These are phyloP conservation scores for Ceriops tagal DNA, from an alignment of 345 rosid species.

Conservation along the genomic window DNA sequence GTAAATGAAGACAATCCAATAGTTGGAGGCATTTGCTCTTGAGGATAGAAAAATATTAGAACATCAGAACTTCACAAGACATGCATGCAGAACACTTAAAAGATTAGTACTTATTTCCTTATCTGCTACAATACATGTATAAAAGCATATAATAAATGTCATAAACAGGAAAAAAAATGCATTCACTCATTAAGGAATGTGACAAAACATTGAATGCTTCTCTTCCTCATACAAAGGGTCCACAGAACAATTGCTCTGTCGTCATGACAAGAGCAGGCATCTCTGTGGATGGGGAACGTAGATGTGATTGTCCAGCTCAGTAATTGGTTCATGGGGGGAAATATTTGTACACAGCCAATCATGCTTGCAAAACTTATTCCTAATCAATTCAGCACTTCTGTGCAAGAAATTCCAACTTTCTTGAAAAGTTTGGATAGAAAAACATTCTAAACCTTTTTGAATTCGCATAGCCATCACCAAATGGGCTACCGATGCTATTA, in stretches of 20 bases:
- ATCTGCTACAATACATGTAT: too few relatives aligned
- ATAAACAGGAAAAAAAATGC: too few relatives aligned
- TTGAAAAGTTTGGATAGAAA: background rate
- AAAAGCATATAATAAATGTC: too few relatives aligned
- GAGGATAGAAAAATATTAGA: background rate
- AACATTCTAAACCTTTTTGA: background rate
- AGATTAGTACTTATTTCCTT: too few relatives aligned
- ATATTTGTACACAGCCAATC: background rate
- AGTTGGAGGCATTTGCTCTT: constrained; percentile 23
- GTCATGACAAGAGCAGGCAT: background rate
- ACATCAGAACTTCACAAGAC: background rate
- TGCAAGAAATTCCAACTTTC: background rate
- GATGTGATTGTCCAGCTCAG: background rate
- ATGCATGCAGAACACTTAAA: background rate
- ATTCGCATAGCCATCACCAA: background rate
- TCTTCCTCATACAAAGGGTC: background rate
- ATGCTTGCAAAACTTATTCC: background rate
- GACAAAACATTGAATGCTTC: background rate
- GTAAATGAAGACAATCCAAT: constrained; percentile 24
- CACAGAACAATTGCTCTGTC: background rate
- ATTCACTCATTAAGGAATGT: background rate
- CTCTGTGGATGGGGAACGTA: background rate
- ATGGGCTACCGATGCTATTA: too few relatives aligned
- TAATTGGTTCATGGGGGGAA: background rate
- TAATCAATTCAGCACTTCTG: background rate